Conservation (phyloP, 2,329 filamentous ascomycete species). For the Celoporthe dispersa region DNA sequence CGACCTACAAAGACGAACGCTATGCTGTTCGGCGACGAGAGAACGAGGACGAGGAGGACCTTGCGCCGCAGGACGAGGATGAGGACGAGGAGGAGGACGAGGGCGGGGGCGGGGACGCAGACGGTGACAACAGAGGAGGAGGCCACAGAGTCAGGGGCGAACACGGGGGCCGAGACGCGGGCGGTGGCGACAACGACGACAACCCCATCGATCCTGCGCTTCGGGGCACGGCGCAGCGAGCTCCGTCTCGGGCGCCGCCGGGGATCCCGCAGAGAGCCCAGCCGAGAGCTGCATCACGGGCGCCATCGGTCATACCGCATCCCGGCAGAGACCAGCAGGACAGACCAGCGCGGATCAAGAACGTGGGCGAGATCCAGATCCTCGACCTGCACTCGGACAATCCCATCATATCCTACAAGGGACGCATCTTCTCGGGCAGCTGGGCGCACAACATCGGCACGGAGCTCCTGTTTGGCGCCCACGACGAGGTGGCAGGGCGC, state of each 20-base stretch:
- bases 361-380: conserved; percentile 67
- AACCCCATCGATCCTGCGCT: conserved; percentile 28
- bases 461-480: conserved; percentile 72
- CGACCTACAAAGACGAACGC: conserved; percentile 29
- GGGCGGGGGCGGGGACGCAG: conserved; percentile 29
- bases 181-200: conserved; percentile 27
- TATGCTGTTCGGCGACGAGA: conserved; percentile 31
- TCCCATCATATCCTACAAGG: conserved; percentile 80
- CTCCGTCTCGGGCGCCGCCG: background rate
- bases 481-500: conserved; percentile 41
- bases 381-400: conserved; percentile 78
- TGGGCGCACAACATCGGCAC: conserved; percentile 88
- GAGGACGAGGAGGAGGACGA: conserved; percentile 27
- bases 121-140: conserved; percentile 24
- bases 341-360: conserved; percentile 18
- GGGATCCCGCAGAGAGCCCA: background rate
- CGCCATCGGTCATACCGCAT: background rate
- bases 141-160: conserved; percentile 14
- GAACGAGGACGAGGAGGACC: conserved; percentile 30
- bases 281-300: background rate
- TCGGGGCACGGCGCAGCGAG: conserved; percentile 22
- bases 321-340: background rate
- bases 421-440: conserved; percentile 75
- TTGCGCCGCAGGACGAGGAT: conserved; percentile 20
- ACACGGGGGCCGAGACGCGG: conserved; percentile 27